Evolutionary conservation across 228 moss, liverwort and hornwort genomes (phyloP).

Genomic region (Sphagnum magellanicum): DNA sequence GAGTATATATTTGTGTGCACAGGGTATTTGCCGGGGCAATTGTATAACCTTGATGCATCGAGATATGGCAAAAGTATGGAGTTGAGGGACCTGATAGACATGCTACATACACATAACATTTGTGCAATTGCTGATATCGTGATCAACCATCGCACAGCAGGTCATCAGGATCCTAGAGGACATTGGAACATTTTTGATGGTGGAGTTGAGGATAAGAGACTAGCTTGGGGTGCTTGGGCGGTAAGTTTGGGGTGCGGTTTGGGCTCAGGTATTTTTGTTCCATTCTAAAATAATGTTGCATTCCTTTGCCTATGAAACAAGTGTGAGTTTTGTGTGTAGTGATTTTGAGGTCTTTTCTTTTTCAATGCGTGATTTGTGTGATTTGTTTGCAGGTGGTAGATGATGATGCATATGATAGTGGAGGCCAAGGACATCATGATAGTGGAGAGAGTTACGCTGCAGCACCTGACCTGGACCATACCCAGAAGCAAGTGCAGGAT

Average conservation of each 20-base stretch:
- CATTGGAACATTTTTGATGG: slow-evolving; percentile 86
- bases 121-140: slow-evolving; percentile 63
- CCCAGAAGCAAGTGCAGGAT: slow-evolving; percentile 71
- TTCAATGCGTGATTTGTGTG: too few relatives aligned
- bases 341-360: too few relatives aligned
- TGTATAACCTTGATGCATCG: slow-evolving; percentile 67
- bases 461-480: slow-evolving; percentile 77
- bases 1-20: neutral
- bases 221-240: slow-evolving; percentile 86
- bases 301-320: too few relatives aligned
- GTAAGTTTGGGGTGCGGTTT: slow-evolving; percentile 5
- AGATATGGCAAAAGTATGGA: slow-evolving; percentile 54
- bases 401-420: slow-evolving; percentile 60
- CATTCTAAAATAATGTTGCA: too few relatives aligned
- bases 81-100: slow-evolving; percentile 56
- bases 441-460: slow-evolving; percentile 72
- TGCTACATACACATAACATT: slow-evolving; percentile 48
- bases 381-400: slow-evolving; percentile 33
- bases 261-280: too few relatives aligned
- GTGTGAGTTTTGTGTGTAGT: too few relatives aligned
- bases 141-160: slow-evolving; percentile 76
- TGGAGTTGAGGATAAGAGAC: slow-evolving; percentile 62
- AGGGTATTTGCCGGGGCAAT: slow-evolving; percentile 75
- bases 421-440: slow-evolving; percentile 71
- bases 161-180: slow-evolving; percentile 54